Base-by-base conservation (phyloP, 345 rosid species). In the Garcia nutans region DNA sequence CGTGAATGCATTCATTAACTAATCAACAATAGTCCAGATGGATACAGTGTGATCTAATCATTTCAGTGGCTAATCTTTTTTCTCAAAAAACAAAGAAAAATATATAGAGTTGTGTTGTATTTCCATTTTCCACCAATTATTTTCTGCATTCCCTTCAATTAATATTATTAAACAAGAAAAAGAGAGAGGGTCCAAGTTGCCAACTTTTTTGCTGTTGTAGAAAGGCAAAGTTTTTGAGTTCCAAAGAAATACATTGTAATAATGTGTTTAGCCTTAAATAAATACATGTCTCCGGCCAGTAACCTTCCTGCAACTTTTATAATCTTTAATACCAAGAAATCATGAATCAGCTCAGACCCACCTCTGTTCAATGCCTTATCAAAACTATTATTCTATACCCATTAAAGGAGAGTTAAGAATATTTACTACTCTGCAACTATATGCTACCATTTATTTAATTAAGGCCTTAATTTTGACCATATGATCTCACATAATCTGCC, bases 201-300 rank as follows among this genome's bases (percentile, higher is more conserved):
- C 28, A 8, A 45, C 85, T 82, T 79, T 82, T 79, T 81, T 75
- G 74, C 60, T 77, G 76, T 31, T 58, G 76, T 70, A 37, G 66
- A 80, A 66, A 68, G 74, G 63, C 31, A 50, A 45, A 19, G 72
- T 69, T 22, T 69, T 22, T 73, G 41, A 37, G 41, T 37, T 81
- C 41, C 56, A 52, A 76, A 47, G 70, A 11, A 72, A 58, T 59
- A 54, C 59, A 75, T 50, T 23, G 62, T 66, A 55, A 78, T 77
- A 22, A 68, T 71, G 74, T 77, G 74, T 55, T 57, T 63, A 26
- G 54, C 75, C 74, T 55, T 59, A n/a, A 68, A 65, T 16, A 42
- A 6, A 17, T 28, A 49, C 0, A 22, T 54, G 68, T 23, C 73
- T 41, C 54, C 0, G 41, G 41, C 41, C 41, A 37, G 41, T 60